These are phyloP conservation scores for Epichloe uncinata DNA, from an alignment of 2,329 filamentous ascomycete species.

Conservation along the genomic window DNA sequence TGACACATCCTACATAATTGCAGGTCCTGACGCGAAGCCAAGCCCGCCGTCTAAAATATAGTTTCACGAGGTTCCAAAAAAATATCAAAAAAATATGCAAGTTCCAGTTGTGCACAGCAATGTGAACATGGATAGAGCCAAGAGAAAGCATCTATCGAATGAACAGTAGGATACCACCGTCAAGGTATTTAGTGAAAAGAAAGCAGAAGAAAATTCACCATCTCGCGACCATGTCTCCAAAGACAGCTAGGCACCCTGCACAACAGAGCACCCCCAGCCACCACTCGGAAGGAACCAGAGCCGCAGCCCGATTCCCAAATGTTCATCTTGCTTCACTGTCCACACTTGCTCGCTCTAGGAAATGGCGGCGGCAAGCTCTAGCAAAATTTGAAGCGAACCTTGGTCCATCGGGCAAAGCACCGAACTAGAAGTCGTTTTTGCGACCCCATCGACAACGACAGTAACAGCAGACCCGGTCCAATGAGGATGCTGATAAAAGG, in stretches of 20 bases:
- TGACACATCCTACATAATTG: neutral
- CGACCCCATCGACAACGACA: too few species aligned
- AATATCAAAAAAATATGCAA: too few species aligned
- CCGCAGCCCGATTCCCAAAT: conserved; percentile 8
- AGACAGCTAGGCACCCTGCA: conserved; percentile 13
- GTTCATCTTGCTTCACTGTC: conserved; percentile 54
- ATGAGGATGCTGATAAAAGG: neutral
- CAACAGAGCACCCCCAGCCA: conserved; percentile 14
- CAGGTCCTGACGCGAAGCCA: conserved; percentile 12
- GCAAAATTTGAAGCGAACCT: conserved; percentile 45
- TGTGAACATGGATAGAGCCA: too few species aligned
- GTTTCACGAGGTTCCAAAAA: too few species aligned
- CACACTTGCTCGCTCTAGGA: conserved; percentile 50
- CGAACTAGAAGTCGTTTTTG: too few species aligned
- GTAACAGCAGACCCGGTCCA: neutral
- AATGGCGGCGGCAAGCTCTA: conserved; percentile 49
- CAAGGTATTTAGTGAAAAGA: too few species aligned
- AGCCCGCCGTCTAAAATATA: conserved; percentile 5
- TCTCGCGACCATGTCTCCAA: conserved; percentile 4
- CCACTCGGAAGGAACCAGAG: conserved; percentile 13
- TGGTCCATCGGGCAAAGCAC: neutral
- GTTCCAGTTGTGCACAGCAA: too few species aligned
- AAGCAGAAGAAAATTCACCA: conserved; percentile 8
- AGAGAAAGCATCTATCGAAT: too few species aligned
- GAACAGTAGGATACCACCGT: too few species aligned